Evolutionary conservation across 768 basidiomycete genomes (phyloP).

Genomic region (Tulasnella sp.): DNA sequence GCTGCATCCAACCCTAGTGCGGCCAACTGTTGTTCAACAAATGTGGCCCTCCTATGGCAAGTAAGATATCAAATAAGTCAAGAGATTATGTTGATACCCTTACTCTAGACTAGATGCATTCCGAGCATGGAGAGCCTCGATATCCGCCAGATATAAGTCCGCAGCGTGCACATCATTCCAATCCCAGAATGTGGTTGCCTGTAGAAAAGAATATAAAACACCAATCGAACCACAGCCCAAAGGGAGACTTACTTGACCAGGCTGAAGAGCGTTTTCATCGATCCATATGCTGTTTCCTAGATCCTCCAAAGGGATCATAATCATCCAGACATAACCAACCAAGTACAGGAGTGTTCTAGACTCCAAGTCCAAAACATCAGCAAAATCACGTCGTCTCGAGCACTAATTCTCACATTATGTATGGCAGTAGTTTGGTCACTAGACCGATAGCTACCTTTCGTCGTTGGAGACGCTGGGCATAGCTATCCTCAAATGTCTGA

Average conservation of each 20-base stretch:
- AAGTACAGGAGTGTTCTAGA: constrained; percentile 40
- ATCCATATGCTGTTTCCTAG: constrained; percentile 65
- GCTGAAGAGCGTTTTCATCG: constrained; percentile 93
- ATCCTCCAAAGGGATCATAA: constrained; percentile 52
- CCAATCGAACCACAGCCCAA: background rate
- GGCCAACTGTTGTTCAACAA: constrained; percentile 50
- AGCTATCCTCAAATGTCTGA: too few relatives aligned
- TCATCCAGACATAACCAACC: constrained; percentile 70
- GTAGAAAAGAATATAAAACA: background rate
- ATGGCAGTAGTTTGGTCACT: constrained; percentile 5
- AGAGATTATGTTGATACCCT: constrained; percentile 25
- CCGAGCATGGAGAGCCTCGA: constrained; percentile 47
- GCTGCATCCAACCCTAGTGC: constrained; percentile 60
- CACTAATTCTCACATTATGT: background rate
- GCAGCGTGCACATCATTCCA: constrained; percentile 85
- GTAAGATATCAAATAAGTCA: background rate
- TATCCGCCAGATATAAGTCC: constrained; percentile 59
- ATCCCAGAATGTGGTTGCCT: constrained; percentile 87
- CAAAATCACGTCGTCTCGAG: too few relatives aligned
- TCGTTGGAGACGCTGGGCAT: constrained; percentile 3
- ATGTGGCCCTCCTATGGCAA: constrained; percentile 45
- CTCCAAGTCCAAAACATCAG: background rate
- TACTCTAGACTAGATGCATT: constrained; percentile 64
- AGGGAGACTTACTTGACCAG: constrained; percentile 53
- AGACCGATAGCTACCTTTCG: background rate